phyloP scores from a whole-genome alignment of 2,329 filamentous ascomycete species.

The Chrysoporthe austroafricana region DNA sequence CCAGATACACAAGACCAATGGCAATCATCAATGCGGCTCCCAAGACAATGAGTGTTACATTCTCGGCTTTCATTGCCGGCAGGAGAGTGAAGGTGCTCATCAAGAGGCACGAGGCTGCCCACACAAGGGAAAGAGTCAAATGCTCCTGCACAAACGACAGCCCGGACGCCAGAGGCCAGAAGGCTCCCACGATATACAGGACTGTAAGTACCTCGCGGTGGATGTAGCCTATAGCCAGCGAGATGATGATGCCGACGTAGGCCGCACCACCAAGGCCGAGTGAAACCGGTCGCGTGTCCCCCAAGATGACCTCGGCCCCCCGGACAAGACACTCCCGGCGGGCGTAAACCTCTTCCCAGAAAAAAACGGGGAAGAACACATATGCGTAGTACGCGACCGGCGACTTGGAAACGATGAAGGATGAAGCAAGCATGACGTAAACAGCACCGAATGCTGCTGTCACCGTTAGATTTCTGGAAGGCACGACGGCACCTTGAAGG shows the following conservation, averaged over 20 bases:
- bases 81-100: slow-evolving; percentile 94
- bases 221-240: slow-evolving; percentile 89
- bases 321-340: slow-evolving; percentile 70
- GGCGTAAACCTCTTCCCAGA: slow-evolving; percentile 95
- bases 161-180: slow-evolving; percentile 81
- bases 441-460: slow-evolving; percentile 73
- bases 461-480: slow-evolving; percentile 64
- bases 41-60: slow-evolving; percentile 70
- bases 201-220: slow-evolving; percentile 84
- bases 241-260: slow-evolving; percentile 78
- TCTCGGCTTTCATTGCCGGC: slow-evolving; percentile 83
- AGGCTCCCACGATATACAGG: slow-evolving; percentile 73
- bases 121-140: slow-evolving; percentile 65
- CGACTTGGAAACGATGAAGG: slow-evolving; percentile 79
- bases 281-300: slow-evolving; percentile 50
- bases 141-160: slow-evolving; percentile 72
- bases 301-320: slow-evolving; percentile 71
- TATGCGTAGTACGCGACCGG: slow-evolving; percentile 88
- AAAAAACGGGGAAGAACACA: slow-evolving; percentile 86
- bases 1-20: slow-evolving; percentile 76
- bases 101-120: slow-evolving; percentile 74
- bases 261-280: slow-evolving; percentile 66
- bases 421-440: slow-evolving; percentile 75
- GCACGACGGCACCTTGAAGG: slow-evolving; percentile 68
- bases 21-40: slow-evolving; percentile 79